Evolutionary conservation across 768 basidiomycete species (phyloP), one percentile per base, ranked within the genome.

Genomic region (Termitomyces bulborhizus): DNA sequence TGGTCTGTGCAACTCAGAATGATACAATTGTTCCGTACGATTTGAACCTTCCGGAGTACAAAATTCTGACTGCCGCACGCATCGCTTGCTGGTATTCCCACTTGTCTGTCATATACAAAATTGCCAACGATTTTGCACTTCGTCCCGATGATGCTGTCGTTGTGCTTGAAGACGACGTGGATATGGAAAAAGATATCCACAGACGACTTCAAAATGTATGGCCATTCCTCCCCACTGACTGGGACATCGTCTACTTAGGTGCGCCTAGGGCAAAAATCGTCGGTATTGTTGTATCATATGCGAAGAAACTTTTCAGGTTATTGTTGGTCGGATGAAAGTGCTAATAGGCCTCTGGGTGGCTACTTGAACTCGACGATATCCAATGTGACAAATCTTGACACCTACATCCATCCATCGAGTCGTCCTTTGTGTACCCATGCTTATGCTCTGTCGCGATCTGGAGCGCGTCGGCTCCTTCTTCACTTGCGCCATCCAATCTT

Each of bases 41-140:
- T 37, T 60, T 71, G 13, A 58, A 58, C 0, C 64, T 80, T 6
- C 78, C 78, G 2, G 69, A 73, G 24, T 73, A 81, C 65, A 71
- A 73, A 65, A 57, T 82, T 31, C 78, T 90, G 47, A 83, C 84
- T 1, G 71, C 74, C 27, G 76, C 77, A 24, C 81, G 85, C 50
- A 66, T 88, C 40, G 85, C 86, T 11, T 89, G 86, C 66, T 90
- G 85, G 86, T 71, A 82, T 60, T 88, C 88, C 1, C 88, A 90
- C 65, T 56, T 83, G n/a, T 73, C 69, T 32, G 73, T 77, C 32
- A 77, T 90, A 26, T 76, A 72, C 26, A 68, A 57, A 3, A 71
- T 86, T 42, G 69, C 68, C 45, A 70, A 72, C 56, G 51, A 62
- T 45, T 42, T 55, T 21, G 2, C 51, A 24, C 51, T 52, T 52